Conservation (phyloP, 805 yeast genomes). For the Ogataea chonburiensis region DNA sequence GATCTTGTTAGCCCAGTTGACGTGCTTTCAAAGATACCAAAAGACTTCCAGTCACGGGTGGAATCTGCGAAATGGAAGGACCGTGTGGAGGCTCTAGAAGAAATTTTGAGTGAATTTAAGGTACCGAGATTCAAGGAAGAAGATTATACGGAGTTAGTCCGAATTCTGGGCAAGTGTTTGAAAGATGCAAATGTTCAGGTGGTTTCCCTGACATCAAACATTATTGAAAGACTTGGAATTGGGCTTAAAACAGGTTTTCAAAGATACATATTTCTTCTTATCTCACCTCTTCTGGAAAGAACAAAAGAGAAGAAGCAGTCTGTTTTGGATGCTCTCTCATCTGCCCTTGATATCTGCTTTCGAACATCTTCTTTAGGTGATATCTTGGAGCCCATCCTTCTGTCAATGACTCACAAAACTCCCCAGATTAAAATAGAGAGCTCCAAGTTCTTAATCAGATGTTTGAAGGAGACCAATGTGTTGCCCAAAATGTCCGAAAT, state of each 20-base stretch:
- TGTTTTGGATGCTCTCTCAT: conserved; percentile 68
- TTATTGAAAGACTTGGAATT: conserved; percentile 56
- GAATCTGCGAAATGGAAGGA: conserved; percentile 84
- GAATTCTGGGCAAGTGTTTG: conserved; percentile 64
- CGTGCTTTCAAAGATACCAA: conserved; percentile 64
- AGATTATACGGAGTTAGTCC: conserved; percentile 66
- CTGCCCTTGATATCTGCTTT: conserved; percentile 66
- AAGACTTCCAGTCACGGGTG: conserved; percentile 53
- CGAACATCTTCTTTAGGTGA: conserved; percentile 48
- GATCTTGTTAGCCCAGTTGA: conserved; percentile 70
- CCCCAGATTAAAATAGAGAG: conserved; percentile 79
- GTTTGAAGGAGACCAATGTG: conserved; percentile 49
- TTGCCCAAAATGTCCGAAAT: conserved; percentile 55
- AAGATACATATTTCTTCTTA: conserved; percentile 50
- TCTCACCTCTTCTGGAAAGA: conserved; percentile 71
- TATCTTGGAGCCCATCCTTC: conserved; percentile 57
- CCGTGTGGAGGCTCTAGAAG: conserved; percentile 80
- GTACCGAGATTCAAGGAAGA: conserved; percentile 52
- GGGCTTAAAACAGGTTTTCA: conserved; percentile 63
- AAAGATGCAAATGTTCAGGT: conserved; percentile 90
- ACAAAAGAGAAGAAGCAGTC: conserved; percentile 83
- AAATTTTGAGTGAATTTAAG: conserved; percentile 48
- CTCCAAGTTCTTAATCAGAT: conserved; percentile 60
- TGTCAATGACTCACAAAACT: conserved; percentile 68
- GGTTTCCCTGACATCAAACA: conserved; percentile 73